Evolutionary conservation across 805 yeast species (phyloP), one percentile per base, ranked within the genome.

Genomic region (Brettanomyces nanus): DNA sequence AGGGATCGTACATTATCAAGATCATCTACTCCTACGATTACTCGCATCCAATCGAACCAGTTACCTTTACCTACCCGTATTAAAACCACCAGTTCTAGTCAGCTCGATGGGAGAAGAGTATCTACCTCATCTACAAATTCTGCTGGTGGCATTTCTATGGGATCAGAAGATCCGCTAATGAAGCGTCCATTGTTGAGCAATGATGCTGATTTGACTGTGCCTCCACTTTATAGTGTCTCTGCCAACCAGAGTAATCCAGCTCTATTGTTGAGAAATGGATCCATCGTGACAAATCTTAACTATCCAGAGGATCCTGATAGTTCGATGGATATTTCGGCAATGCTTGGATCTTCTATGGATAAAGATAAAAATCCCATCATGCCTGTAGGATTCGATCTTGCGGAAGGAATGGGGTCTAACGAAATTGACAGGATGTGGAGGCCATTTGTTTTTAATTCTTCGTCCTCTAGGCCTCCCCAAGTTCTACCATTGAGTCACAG

Each of bases 281-380:
- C 39, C 6, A 30, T 31, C 25, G 31, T 18, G 5, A 22, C 28
- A 4, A 23, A 34, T 19, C 22, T 26, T 15, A 35, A 29, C 15
- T 35, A 19, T 35, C 33, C 38, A 5, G n/a, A 33, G 17, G 47
- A 47, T 9, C 45, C 41, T 19, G 42, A 41, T 23, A 45, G 43
- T 14, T 50, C 54, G 1, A 44, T 50, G 9, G 54, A 50, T 30
- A 50, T 50, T 17, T 45, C 54, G 3, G 40, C 48, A 9, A 45
- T 50, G 49, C 36, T 50, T 15, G 52, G 52, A 6, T 28, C 44
- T 6, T 38, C 51, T 2, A 23, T 44, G 6, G 33, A 47, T 18
- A 41, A 41, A 21, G 13, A 14, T 11, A 28, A 27, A 6, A 27
- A 23, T 13, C 37, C 31, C 11, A 28, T 34, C 18, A 23, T 18